Evolutionary conservation across 106 monocot genomes (phyloP), one percentile per base, ranked within the genome.

Genomic region (Alisma plantagoaquatica): DNA sequence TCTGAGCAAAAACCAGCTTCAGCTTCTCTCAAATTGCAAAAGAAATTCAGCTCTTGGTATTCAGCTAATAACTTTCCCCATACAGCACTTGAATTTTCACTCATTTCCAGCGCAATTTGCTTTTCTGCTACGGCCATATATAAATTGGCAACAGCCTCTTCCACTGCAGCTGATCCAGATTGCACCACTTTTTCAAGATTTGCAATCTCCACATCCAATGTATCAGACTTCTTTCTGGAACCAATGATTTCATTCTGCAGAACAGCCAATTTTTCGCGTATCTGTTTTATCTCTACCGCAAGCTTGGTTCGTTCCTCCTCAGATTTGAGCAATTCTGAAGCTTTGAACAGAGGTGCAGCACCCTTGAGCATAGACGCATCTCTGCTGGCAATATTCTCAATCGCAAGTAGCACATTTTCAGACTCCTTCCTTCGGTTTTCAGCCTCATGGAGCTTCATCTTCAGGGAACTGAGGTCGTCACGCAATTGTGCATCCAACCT

Each of bases 281-380:
- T 21, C 46, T 29, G 22, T 43, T 58, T 60, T 21, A 46, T 60
- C 30, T 60, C 60, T 46, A 28, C 44, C 14, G 24, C 60, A 15
- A 60, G 60, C 27, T 60, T 45, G 5, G 29, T 29, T 30, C 28
- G 16, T 22, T 60, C 60, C 29, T 29, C 60, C 45, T 60, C 31
- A 4, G 60, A 29, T 46, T 60, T 47, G 4, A 60, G 46, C n/a
- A 60, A 24, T 16, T 60, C 60, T 20, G 60, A 60, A 60, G 46
- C 60, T 32, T 60, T 60, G 33, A 44, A 44, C 7, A 44, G 32
- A 10, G 45, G 24, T 22, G 21, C 41, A 42, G 24, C n/a, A n/a
- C n/a, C 29, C 46, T 30, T 46, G 0, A 46, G 60, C 16, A 29
- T 4, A 43, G 46, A 0, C 3, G 32, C 45, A 22, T 60, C 60